Base-by-base conservation (phyloP, 495 filamentous ascomycete species). In the Hypoxylon fuscum region DNA sequence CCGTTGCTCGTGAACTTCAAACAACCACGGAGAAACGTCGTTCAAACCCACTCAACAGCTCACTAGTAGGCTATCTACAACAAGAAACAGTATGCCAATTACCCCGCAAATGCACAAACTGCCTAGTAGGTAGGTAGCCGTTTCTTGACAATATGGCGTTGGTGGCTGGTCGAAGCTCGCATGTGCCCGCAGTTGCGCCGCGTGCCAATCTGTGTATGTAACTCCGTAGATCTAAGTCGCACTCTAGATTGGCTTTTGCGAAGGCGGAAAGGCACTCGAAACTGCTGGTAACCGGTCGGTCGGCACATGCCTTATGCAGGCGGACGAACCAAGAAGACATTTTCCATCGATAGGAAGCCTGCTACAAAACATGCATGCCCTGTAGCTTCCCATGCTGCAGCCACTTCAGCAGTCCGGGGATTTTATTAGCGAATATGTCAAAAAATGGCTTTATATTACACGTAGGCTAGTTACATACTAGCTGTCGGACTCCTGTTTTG, bases 181-280 rank as follows among this genome's bases (percentile, higher is more conserved):
- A 51, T 51, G 35, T 38, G 62, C 27, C 62, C 62, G 62, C 27
- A 22, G 55, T 65, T 45, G 50, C 49, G 62, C 62, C 55, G 55
- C 29, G 48, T 10, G 35, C 34, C n/a, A 27, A 1, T 5, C 14
- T 38, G 29, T 11, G 10, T 29, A 3, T 6, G 12, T n/a, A 12
- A 6, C 8, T 35, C 17, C 9, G 14, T 3, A 52, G 50, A 59
- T 65, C 55, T 59, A 12, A 23, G 61, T 42, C 7, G 35, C 29
- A 59, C 49, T 40, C 17, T 15, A 59, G 61, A 64, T 55, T 59
- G 31, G 10, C 43, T 50, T 44, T 55, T 54, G 41, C 18, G 34
- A 32, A 46, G 20, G 42, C 41, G 54, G 32, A 49, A 40, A 2
- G 17, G 22, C 6, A 40, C 11, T 20, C 21, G 20, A 35, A 7